A percentile compares a stretch with the other conserved stretches of the same genome.
Conservation (phyloP, 352 stramenopile genomes). For the Pythium vanterpoolii region DNA sequence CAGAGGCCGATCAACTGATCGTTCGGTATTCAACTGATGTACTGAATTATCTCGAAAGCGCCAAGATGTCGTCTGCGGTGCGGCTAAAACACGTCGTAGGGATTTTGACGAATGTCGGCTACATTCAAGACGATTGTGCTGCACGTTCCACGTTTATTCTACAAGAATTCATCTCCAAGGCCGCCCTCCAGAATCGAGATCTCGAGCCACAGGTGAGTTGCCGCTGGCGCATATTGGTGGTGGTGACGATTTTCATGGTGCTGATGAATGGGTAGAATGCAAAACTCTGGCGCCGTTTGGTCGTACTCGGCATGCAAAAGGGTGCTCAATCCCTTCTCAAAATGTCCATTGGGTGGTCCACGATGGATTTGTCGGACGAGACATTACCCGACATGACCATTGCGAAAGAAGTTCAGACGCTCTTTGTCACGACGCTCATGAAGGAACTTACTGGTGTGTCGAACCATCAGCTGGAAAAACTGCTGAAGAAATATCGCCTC, state of each 20-base stretch:
- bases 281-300: conserved; percentile 44
- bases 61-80: conserved; percentile 60
- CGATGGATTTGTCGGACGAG: conserved; percentile 60
- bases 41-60: conserved; percentile 54
- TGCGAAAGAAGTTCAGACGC: conserved; percentile 23
- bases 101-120: conserved; percentile 67
- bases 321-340: conserved; percentile 61
- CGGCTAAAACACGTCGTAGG: conserved; percentile 63
- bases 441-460: conserved; percentile 46
- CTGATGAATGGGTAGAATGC: conserved; percentile 32
- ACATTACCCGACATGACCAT: conserved; percentile 33
- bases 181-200: conserved; percentile 41
- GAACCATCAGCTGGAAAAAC: conserved; percentile 62
- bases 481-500: conserved; percentile 31
- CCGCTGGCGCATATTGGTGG: not conserved
- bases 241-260: not conserved
- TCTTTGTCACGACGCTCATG: conserved; percentile 53
- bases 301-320: conserved; percentile 49
- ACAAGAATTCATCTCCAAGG: conserved; percentile 49
- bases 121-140: conserved; percentile 61
- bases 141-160: conserved; percentile 49
- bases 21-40: conserved; percentile 58
- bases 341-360: conserved; percentile 65
- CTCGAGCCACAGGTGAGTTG: conserved; percentile 37
- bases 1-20: conserved; percentile 57